phyloP scores from a whole-genome alignment of 225 moss, liverwort and hornwort genomes.

The Pleurozium schreberi region DNA sequence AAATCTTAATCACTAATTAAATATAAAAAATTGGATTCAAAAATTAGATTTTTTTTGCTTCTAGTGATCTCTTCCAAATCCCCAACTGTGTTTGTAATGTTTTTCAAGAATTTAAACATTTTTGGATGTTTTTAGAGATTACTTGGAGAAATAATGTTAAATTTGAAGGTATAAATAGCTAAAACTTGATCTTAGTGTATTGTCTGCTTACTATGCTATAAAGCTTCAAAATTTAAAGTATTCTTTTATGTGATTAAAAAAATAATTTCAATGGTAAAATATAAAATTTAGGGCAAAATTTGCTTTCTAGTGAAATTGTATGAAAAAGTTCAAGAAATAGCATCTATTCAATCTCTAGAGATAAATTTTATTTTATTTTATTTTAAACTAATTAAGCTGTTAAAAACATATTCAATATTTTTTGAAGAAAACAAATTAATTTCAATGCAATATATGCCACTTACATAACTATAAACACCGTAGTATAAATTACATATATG shows the following conservation, averaged over 20 bases:
- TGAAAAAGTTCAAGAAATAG: not conserved
- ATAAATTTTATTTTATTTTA: too few species aligned
- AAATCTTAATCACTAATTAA: too few species aligned
- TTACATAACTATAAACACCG: too few species aligned
- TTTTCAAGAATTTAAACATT: not conserved
- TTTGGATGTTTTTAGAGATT: not conserved
- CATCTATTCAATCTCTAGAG: not conserved
- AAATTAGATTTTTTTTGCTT: not conserved
- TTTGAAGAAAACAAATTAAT: not conserved
- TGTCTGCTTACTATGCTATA: fast-evolving
- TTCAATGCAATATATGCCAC: not conserved
- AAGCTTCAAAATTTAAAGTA: not conserved
- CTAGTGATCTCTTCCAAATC: not conserved
- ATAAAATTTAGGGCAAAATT: not conserved
- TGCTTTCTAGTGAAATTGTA: fast-evolving
- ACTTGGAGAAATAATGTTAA: too few species aligned
- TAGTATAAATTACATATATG: too few species aligned
- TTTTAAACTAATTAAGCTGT: not conserved
- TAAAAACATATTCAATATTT: not conserved
- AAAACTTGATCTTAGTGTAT: not conserved
- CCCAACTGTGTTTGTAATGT: not conserved
- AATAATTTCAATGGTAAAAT: not conserved
- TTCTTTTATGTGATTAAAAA: not conserved
- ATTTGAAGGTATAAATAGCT: not conserved
- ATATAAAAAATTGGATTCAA: not conserved